A percentile compares a stretch with the other conserved stretches of the same genome.
phyloP scores from a whole-genome alignment of 78 protist species.

The Dictyostelium citrinum region DNA sequence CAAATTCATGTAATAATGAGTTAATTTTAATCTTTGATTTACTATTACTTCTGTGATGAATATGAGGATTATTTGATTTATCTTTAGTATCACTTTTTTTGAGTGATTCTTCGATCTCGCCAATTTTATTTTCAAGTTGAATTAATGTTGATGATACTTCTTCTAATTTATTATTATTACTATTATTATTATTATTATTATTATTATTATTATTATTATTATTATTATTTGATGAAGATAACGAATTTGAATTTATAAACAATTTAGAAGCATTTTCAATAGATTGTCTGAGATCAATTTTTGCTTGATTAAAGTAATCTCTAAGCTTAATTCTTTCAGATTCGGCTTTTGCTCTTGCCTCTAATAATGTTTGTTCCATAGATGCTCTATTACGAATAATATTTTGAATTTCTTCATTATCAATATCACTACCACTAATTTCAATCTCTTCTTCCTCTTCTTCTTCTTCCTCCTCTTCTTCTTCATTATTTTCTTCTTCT shows the following conservation, averaged over 20 bases:
- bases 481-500: background rate
- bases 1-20: slow-evolving; percentile 18
- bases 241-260: background rate
- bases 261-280: slow-evolving; percentile 31
- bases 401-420: slow-evolving; percentile 12
- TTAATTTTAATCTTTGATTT: slow-evolving; percentile 6
- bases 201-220: background rate
- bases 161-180: slow-evolving; percentile 28
- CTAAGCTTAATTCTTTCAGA: slow-evolving; percentile 8
- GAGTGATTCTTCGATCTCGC: slow-evolving; percentile 35
- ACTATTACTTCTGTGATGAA: background rate
- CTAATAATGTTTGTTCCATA: slow-evolving; percentile 11
- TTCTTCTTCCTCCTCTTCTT: background rate
- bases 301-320: slow-evolving; percentile 38
- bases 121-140: slow-evolving; percentile 27
- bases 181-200: background rate
- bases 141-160: slow-evolving; percentile 15
- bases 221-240: background rate
- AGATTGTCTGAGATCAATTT: slow-evolving; percentile 18
- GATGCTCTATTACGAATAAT: slow-evolving; percentile 13
- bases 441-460: slow-evolving; percentile 8
- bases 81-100: background rate
- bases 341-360: slow-evolving; percentile 16
- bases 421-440: slow-evolving; percentile 25
- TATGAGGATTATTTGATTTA: background rate